Evolutionary conservation across 73 alveolate genomes (phyloP), one percentile per base, ranked within the genome.

Genomic region (Paraurostyla sp.): DNA sequence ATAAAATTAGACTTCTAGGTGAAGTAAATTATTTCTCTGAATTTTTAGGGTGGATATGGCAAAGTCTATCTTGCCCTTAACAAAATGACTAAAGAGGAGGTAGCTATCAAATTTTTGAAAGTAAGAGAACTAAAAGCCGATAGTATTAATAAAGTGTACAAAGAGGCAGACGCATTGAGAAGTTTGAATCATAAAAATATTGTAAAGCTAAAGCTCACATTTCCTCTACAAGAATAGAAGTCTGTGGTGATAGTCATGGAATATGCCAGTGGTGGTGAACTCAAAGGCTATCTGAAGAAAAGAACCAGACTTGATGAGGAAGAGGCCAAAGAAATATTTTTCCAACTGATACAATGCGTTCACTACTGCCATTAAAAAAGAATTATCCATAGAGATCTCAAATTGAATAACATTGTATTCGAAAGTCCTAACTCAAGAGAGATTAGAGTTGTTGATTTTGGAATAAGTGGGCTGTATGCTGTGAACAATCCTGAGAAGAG

Each of bases 211-310:
- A 83, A 73, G 18, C 65, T 71, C 29, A 75, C 93, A n/a, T 89
- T 76, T 35, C 92, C 97, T 0, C 86, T 93, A 27, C 30, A 49
- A 35, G 86, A 90, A 27, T 71, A 81, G 63, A 43, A 76, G 85
- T 73, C 90, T 33, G 48, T 83, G 6, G 92, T 65, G 2, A 48
- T 93, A 16, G 89, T 93, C 27, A 76, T 89, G 91, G 97, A 93
- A 54, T 93, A 89, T 76, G 84, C 93, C 0, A 89, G 89, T 25
- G 97, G 97, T 20, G 97, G 97, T 0, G 97, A 89, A 27, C 81
- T 93, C 7, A 81, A 75, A 41, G 89, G 81, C 41, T 83, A 80
- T 30, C 82, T 92, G 13, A 76, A 73, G 54, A 88, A 90, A 63
- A 40, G 90, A 56, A 92, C 89, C 13, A 36, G 20, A 25, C 58